A percentile compares a stretch with the other conserved stretches of the same genome.
Conservation (phyloP, 73 alveolate genomes). For the Paramecium sonneborni region DNA sequence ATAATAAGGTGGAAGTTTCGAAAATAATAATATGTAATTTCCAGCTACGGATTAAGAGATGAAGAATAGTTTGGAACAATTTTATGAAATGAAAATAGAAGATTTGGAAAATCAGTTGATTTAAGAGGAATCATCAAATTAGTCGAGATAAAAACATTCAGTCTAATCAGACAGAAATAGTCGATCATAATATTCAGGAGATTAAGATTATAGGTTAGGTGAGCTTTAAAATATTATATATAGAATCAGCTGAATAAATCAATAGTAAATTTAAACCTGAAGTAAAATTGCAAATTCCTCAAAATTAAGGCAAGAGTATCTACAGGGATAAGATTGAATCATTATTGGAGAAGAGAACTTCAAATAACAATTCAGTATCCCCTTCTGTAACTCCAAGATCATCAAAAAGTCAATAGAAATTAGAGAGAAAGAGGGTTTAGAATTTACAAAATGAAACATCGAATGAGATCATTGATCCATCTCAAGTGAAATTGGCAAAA, state of each 20-base stretch:
- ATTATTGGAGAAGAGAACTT: slow-evolving; percentile 37
- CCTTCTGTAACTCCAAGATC: slow-evolving; percentile 45
- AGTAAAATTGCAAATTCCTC: slow-evolving; percentile 18
- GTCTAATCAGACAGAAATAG: slow-evolving; percentile 18
- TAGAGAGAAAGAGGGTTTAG: slow-evolving; percentile 10
- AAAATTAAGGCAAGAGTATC: slow-evolving; percentile 38
- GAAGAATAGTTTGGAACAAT: not conserved
- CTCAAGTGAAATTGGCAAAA: slow-evolving; percentile 32
- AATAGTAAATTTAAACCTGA: slow-evolving; percentile 37
- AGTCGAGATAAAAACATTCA: not conserved
- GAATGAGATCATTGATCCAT: not conserved
- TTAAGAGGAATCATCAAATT: not conserved
- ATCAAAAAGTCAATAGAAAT: slow-evolving; percentile 32
- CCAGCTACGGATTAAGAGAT: not conserved
- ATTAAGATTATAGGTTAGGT: not conserved
- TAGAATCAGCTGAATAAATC: slow-evolving; percentile 39
- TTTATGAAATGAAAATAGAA: slow-evolving; percentile 34
- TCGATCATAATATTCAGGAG: not conserved
- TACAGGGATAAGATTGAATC: slow-evolving; percentile 28
- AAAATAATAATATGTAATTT: not conserved
- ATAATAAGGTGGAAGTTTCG: not conserved
- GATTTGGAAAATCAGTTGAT: not conserved
- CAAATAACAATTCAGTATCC: not conserved
- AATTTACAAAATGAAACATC: slow-evolving; percentile 13
- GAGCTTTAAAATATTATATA: not conserved